A percentile compares a stretch with the other conserved stretches of the same genome.
Conservation (phyloP, 2,329 filamentous ascomycete genomes). For the Monosporascus sp. region DNA sequence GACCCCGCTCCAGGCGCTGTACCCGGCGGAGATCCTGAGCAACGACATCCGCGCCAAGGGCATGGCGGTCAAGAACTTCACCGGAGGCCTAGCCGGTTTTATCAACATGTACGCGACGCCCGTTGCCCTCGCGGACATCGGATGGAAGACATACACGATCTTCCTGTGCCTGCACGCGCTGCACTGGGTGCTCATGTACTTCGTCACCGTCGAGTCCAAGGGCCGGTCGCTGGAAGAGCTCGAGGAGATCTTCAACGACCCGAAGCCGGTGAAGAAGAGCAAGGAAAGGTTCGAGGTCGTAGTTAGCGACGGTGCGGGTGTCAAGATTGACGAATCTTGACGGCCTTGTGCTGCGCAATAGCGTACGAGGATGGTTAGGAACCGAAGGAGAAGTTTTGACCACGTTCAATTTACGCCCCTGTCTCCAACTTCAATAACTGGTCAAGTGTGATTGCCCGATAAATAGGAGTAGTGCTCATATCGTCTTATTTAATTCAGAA, state of each 20-base stretch:
- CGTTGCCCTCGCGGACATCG: constrained; percentile 39
- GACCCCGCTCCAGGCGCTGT: constrained; percentile 43
- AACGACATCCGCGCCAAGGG: constrained; percentile 45
- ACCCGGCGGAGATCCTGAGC: constrained; percentile 42
- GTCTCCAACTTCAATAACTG: no score
- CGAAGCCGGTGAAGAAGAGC: constrained; percentile 38
- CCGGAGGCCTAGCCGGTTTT: constrained; percentile 40
- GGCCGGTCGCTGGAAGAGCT: constrained; percentile 45
- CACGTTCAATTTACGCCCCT: no score
- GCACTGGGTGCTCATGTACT: not conserved
- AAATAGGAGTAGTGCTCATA: no score
- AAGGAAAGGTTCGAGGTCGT: no score
- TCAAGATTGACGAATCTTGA: no score
- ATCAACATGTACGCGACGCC: constrained; percentile 44
- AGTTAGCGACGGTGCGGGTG: no score
- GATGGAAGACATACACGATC: constrained; percentile 21
- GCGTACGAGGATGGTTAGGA: no score
- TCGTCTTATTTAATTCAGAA: no score
- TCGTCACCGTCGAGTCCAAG: constrained; percentile 40
- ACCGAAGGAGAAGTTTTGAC: no score
- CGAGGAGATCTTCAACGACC: constrained; percentile 45
- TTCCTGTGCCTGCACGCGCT: not conserved
- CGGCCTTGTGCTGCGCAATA: no score
- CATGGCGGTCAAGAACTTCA: constrained; percentile 37
- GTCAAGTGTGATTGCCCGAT: no score